A percentile compares a stretch with the other conserved stretches of the same genome.
Evolutionary conservation across 352 stramenopile species (phyloP).

Genomic region (Globisporangium rhizosaccharum): DNA sequence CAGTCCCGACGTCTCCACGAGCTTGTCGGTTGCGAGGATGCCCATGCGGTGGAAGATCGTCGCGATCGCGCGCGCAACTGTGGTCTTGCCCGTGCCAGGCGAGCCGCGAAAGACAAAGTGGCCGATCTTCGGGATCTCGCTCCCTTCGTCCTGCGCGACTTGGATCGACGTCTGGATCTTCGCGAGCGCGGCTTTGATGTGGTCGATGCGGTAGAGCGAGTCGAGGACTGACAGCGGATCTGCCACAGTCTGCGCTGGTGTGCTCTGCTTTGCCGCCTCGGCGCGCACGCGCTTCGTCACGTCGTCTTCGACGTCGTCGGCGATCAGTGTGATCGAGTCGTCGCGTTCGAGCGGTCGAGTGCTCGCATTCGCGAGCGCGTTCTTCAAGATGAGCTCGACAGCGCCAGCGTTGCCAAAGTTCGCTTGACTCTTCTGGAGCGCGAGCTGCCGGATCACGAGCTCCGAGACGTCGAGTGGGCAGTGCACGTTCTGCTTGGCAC

Average conservation of each 20-base stretch:
- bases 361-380: slow-evolving; percentile 57
- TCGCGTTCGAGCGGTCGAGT: slow-evolving; percentile 35
- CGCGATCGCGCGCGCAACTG: slow-evolving; percentile 88
- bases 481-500: slow-evolving; percentile 37
- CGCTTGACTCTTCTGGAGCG: slow-evolving; percentile 56
- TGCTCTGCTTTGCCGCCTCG: background rate
- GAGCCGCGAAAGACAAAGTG: slow-evolving; percentile 88
- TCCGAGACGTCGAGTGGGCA: slow-evolving; percentile 50
- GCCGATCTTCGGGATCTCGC: slow-evolving; percentile 45
- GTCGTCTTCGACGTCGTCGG: slow-evolving; percentile 55
- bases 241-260: background rate
- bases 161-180: slow-evolving; percentile 55
- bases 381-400: slow-evolving; percentile 79
- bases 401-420: slow-evolving; percentile 91
- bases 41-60: slow-evolving; percentile 92
- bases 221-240: slow-evolving; percentile 47
- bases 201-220: slow-evolving; percentile 52
- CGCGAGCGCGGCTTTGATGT: slow-evolving; percentile 46
- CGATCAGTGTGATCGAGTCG: slow-evolving; percentile 29
- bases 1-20: slow-evolving; percentile 85
- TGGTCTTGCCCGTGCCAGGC: slow-evolving; percentile 87
- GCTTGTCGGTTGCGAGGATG: slow-evolving; percentile 87
- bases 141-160: slow-evolving; percentile 65
- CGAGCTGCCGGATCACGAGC: slow-evolving; percentile 49
- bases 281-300: slow-evolving; percentile 20